These are phyloP conservation scores for Hypseocharis bilobata DNA, from an alignment of 441 rosid genomes.

Conservation along the genomic window DNA sequence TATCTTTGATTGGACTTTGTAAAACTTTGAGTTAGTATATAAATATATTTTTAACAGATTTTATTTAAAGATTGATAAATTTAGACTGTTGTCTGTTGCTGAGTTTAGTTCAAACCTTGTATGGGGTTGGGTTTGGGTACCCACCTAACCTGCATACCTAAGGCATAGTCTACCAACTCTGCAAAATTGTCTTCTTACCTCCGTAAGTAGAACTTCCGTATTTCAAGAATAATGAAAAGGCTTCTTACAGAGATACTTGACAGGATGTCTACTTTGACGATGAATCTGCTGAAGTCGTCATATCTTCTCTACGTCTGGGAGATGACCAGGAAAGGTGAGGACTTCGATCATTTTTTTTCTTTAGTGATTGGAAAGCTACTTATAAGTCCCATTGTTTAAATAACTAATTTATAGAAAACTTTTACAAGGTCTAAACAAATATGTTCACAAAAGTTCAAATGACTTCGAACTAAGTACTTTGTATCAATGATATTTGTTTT, in stretches of 20 bases:
- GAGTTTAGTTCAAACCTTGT: neutral
- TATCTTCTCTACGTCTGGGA: constrained; percentile 87
- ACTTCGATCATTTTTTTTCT: neutral
- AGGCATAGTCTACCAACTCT: neutral
- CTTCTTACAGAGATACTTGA: constrained; percentile 23
- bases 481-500: neutral
- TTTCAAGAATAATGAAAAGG: constrained; percentile 16
- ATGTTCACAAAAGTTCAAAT: neutral
- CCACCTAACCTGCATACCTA: neutral
- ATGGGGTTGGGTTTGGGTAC: neutral
- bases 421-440: too few relatives aligned
- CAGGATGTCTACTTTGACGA: constrained; percentile 99
- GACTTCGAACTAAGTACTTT: neutral
- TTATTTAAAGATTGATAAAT: neutral
- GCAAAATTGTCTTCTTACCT: neutral
- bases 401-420: too few relatives aligned
- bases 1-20: too few relatives aligned
- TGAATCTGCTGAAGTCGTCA: constrained; percentile 95
- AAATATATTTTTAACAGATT: too few relatives aligned
- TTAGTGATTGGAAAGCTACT: neutral
- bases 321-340: constrained; percentile 78
- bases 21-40: too few relatives aligned
- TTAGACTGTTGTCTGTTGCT: neutral
- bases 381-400: too few relatives aligned
- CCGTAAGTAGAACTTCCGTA: constrained; percentile 4